These are phyloP conservation scores for Apiospora pterosperma DNA, from an alignment of 2,329 filamentous ascomycete species.

Conservation along the genomic window DNA sequence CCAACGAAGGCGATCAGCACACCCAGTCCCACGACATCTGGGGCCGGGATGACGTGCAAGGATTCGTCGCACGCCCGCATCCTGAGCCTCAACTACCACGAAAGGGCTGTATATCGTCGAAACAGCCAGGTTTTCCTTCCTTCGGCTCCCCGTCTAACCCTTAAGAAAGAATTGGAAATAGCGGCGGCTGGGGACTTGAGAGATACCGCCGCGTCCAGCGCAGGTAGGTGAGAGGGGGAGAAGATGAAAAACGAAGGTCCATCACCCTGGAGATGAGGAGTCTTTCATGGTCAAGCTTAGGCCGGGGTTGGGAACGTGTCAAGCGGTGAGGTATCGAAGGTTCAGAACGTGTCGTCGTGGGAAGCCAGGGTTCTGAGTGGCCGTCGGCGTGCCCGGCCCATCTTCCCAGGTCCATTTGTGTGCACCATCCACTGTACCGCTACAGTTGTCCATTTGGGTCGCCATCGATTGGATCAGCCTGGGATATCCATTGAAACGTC, in stretches of 20 bases:
- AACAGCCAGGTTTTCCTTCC: background rate
- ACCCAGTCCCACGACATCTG: conserved; percentile 19
- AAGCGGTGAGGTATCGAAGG: conserved; percentile 5
- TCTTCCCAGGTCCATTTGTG: background rate
- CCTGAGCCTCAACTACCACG: background rate
- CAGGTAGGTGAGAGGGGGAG: background rate
- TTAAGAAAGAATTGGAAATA: background rate
- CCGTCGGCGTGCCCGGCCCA: background rate
- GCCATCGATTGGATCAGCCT: background rate
- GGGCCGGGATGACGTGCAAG: conserved; percentile 4
- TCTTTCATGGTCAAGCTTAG: background rate
- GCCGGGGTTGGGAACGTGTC: conserved; percentile 2
- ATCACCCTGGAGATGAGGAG: background rate
- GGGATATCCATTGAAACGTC: background rate
- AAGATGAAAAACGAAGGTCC: background rate
- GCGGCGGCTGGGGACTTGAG: background rate
- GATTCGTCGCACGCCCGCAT: conserved; percentile 2
- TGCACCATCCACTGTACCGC: background rate
- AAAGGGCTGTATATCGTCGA: background rate
- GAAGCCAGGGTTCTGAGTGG: conserved; percentile 3
- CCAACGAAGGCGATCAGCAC: conserved; percentile 20
- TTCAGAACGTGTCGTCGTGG: background rate
- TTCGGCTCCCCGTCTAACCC: background rate
- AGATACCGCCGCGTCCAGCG: background rate
- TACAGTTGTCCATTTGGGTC: background rate